phyloP scores from a whole-genome alignment of 495 filamentous ascomycete species.

The Talaromyces stipitatus region DNA sequence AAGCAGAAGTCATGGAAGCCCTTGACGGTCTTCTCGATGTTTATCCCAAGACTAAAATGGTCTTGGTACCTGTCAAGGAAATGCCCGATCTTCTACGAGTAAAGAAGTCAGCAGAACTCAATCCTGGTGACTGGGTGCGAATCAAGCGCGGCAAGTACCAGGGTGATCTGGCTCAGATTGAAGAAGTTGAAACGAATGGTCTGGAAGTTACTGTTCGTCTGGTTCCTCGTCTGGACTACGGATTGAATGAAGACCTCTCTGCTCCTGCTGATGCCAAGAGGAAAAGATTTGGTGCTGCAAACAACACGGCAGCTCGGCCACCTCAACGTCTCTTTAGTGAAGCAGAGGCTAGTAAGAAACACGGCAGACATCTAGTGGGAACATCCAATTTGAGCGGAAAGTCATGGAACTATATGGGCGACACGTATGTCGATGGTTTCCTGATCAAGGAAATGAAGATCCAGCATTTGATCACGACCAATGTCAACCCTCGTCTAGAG shows the following conservation, averaged over 20 bases:
- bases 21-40: slow-evolving; percentile 77
- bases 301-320: slow-evolving; percentile 50
- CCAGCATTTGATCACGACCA: slow-evolving; percentile 69
- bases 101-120: slow-evolving; percentile 74
- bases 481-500: slow-evolving; percentile 88
- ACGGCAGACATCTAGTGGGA: slow-evolving; percentile 59
- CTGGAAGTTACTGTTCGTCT: slow-evolving; percentile 78
- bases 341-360: slow-evolving; percentile 81
- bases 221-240: slow-evolving; percentile 90
- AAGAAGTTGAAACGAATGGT: slow-evolving; percentile 89
- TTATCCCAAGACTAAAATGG: slow-evolving; percentile 74
- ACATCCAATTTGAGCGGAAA: slow-evolving; percentile 53
- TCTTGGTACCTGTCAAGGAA: slow-evolving; percentile 90
- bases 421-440: slow-evolving; percentile 89
- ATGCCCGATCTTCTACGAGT: slow-evolving; percentile 94
- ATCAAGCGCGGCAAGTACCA: slow-evolving; percentile 77
- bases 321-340: slow-evolving; percentile 92
- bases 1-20: slow-evolving; percentile 74
- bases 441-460: slow-evolving; percentile 91
- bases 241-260: slow-evolving; percentile 67
- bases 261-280: slow-evolving; percentile 58
- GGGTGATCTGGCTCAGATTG: slow-evolving; percentile 85
- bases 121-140: slow-evolving; percentile 86
- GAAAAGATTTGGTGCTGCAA: slow-evolving; percentile 57
- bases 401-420: slow-evolving; percentile 73